Evolutionary conservation across 2,329 filamentous ascomycete genomes (phyloP).

Genomic region (Cytospora chrysosperma): DNA sequence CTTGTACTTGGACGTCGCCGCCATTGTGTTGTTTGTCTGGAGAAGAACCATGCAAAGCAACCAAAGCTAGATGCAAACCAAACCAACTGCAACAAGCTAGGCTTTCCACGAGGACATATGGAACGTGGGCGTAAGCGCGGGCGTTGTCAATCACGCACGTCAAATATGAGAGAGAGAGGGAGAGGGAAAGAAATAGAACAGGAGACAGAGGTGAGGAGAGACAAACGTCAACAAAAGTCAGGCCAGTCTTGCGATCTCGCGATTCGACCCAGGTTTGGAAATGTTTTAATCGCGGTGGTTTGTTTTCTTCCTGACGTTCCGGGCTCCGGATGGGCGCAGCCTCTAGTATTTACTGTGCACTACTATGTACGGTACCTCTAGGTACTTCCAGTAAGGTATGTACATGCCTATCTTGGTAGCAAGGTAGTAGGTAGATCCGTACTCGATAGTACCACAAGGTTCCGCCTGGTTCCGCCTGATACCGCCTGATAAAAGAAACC

Average conservation of each 20-base stretch:
- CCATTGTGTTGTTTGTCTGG: constrained; percentile 35
- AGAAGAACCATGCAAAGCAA: background rate
- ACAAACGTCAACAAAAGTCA: too few species aligned
- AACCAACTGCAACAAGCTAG: constrained; percentile 8
- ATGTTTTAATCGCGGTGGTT: background rate
- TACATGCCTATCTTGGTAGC: too few species aligned
- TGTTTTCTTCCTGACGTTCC: background rate
- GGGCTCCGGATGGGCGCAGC: background rate
- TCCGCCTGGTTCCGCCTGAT: background rate
- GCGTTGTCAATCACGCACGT: too few species aligned
- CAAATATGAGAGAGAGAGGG: too few species aligned
- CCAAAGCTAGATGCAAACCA: constrained; percentile 19
- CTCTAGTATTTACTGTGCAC: too few species aligned
- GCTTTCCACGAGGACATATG: background rate
- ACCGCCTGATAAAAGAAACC: background rate
- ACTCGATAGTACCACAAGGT: too few species aligned
- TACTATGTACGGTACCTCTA: too few species aligned
- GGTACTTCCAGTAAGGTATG: too few species aligned
- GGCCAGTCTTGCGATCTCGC: background rate
- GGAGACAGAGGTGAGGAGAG: too few species aligned
- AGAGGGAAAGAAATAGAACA: too few species aligned
- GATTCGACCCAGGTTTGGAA: background rate
- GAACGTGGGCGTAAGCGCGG: background rate
- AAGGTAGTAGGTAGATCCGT: too few species aligned
- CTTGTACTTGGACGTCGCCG: constrained; percentile 53